Evolutionary conservation across 768 basidiomycete genomes (phyloP).

Genomic region (Naganishia randhawae): DNA sequence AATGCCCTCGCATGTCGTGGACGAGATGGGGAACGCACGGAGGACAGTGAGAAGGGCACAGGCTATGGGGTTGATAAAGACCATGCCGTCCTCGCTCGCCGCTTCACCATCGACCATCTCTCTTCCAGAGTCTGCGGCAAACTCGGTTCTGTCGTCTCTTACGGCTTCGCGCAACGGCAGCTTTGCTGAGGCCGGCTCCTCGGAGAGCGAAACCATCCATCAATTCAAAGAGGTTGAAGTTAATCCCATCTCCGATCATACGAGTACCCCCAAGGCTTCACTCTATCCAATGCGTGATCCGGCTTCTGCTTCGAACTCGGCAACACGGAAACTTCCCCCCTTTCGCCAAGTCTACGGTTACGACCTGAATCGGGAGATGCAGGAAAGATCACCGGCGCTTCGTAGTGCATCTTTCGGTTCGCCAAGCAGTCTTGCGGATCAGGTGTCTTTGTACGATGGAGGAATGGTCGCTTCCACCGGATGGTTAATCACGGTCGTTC

Average conservation of each 20-base stretch:
- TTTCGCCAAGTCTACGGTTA: background rate
- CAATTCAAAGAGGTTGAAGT: background rate
- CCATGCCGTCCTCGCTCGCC: conserved; percentile 14
- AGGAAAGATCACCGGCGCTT: background rate
- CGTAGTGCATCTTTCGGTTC: background rate
- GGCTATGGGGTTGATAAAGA: conserved; percentile 20
- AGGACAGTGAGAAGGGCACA: conserved; percentile 21
- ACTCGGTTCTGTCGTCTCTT: conserved; percentile 4
- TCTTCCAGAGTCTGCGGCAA: background rate
- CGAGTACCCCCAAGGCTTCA: background rate
- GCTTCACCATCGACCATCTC: background rate
- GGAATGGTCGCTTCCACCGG: conserved; percentile 12
- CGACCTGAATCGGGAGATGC: background rate
- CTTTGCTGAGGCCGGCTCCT: background rate
- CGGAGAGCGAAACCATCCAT: background rate
- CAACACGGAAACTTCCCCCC: background rate
- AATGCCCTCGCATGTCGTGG: background rate
- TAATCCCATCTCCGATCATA: background rate
- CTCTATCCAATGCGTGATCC: background rate
- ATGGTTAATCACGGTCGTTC: conserved; percentile 27
- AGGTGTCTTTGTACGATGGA: background rate
- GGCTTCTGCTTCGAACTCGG: background rate
- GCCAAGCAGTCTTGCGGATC: background rate
- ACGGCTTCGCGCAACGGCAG: conserved; percentile 4
- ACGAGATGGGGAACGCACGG: conserved; percentile 4